phyloP scores from a whole-genome alignment of 2,329 filamentous ascomycete genomes.

The Fusarium napiforme region DNA sequence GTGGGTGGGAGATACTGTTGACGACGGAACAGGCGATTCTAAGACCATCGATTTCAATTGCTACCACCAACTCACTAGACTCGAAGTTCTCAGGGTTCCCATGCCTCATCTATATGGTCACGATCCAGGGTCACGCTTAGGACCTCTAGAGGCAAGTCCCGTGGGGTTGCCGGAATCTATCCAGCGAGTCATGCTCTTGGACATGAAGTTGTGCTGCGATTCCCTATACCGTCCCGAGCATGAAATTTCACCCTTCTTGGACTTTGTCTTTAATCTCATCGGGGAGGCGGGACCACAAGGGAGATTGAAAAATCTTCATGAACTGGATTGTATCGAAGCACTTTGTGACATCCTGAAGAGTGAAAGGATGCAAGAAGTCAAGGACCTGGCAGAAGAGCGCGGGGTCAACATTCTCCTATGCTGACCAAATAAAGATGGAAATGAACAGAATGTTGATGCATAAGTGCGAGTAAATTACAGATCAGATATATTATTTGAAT shows the following conservation, averaged over 20 bases:
- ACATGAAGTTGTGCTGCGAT: too few relatives aligned
- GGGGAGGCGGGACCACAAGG: neutral
- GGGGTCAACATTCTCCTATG: neutral
- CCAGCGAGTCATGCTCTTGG: neutral
- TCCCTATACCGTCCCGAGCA: neutral
- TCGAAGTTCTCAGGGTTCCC: neutral
- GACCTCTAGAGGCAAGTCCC: neutral
- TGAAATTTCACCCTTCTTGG: neutral
- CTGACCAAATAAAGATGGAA: rapidly evolving
- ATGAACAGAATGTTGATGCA: rapidly evolving
- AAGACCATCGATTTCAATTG: neutral
- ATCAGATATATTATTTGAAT: neutral
- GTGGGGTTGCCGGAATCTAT: neutral
- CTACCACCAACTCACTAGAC: neutral
- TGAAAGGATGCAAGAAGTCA: neutral
- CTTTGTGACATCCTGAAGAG: neutral
- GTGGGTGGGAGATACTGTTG: neutral
- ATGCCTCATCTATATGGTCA: neutral
- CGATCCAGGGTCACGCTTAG: rapidly evolving
- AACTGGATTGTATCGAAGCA: neutral
- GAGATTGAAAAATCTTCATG: neutral
- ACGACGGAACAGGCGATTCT: too few relatives aligned
- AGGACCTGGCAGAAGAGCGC: neutral
- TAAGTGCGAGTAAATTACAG: neutral
- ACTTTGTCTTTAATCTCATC: neutral